These are phyloP conservation scores for Mucor racemosus DNA, from an alignment of 371 early-diverging fungal genomes.

Conservation along the genomic window DNA sequence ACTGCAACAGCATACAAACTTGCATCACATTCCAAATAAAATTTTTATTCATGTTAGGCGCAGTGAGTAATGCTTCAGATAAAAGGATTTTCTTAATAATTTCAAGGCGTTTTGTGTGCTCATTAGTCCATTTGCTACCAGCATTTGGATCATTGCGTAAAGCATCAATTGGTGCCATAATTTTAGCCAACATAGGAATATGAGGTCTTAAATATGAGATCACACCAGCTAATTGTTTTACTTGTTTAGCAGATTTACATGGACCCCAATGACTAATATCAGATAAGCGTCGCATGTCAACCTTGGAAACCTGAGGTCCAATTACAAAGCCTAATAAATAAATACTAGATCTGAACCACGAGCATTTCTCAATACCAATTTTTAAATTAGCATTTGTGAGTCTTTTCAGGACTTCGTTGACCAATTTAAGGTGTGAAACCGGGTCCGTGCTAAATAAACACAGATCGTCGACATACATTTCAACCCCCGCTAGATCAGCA, in stretches of 20 bases:
- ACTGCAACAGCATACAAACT: not conserved
- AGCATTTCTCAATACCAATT: constrained; percentile 24
- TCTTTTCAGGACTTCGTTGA: constrained; percentile 13
- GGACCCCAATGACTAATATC: constrained; percentile 13
- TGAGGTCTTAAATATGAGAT: too few species aligned
- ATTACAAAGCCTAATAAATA: constrained; percentile 24
- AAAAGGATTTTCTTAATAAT: not conserved
- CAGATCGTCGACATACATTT: constrained; percentile 4
- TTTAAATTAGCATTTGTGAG: constrained; percentile 20
- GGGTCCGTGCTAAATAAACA: too few species aligned
- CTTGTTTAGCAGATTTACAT: constrained; percentile 20
- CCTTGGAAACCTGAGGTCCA: constrained; percentile 2
- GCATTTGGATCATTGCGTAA: too few species aligned
- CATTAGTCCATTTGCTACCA: constrained; percentile 1
- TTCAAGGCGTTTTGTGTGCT: not conserved
- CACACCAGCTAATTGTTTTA: too few species aligned
- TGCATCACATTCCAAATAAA: constrained; percentile 45
- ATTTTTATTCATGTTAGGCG: constrained; percentile 25
- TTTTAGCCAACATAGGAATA: too few species aligned
- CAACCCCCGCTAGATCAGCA: not conserved
- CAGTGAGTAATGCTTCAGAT: not conserved
- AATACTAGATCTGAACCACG: not conserved
- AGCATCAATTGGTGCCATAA: too few species aligned
- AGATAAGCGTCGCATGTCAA: constrained; percentile 19
- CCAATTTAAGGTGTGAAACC: constrained; percentile 4